Evolutionary conservation across 352 stramenopile species (phyloP), one percentile per base, ranked within the genome.

Genomic region (Globisporangium mamillatum): DNA sequence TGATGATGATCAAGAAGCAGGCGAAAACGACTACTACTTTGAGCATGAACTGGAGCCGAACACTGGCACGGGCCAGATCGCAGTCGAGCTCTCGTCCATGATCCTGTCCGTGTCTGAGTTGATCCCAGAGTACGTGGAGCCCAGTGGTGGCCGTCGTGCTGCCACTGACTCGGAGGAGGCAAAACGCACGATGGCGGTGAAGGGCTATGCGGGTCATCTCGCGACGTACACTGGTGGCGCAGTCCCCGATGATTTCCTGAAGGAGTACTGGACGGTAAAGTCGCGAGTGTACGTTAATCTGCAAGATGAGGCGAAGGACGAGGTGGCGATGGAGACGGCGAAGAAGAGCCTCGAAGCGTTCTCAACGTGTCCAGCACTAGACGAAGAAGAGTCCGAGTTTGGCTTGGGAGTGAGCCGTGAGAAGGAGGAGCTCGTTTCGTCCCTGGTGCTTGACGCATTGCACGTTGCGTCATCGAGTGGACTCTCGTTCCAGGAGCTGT

Each of bases 231-330:
- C 75, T 36, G 71, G 69, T 63, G 84, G 82, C 0, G 74, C 80
- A 3, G 65, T 72, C 5, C 81, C 83, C 1, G 84, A 94, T 34
- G 82, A 91, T 54, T 93, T 94, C 60, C 60, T 93, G 34, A 82
- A 84, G 20, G 83, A 91, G 18, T 91, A 87, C 60, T 94, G 86
- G 86, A 64, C 61, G 10, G 82, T 94, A 1, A 94, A 84, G 52
- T 83, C 76, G 2, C 69, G 82, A 20, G 67, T 57, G 34, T 60
- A 41, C 82, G 86, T 71, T 56, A 67, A 4, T 32, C 2, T 75
- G 22, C 22, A 55, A 25, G 60, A 72, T n/a, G 71, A 69, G 7
- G 59, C 20, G 5, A 54, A 72, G 67, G 57, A 78, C 76, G 67
- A 73, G 32, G 18, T 63, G 14, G 54, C 18, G 55, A 34, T 59